Percentiles rank a stretch among this genome's conserved stretches.
Evolutionary conservation across 1,284 basidiomycete genomes (phyloP).

Genomic region (Puccinia horiana): DNA sequence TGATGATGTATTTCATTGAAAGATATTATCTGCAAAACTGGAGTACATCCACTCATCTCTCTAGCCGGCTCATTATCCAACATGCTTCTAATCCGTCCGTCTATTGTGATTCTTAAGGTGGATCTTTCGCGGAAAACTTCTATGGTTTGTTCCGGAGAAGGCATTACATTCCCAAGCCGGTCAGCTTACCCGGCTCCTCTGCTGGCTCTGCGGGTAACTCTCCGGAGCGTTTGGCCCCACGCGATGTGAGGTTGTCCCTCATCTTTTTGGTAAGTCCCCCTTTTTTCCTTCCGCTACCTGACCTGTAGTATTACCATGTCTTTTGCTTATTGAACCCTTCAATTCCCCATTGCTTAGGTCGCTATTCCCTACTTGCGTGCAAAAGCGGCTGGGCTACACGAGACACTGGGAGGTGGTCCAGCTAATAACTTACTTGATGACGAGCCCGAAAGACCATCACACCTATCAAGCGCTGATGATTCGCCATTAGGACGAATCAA

Average conservation of each 20-base stretch:
- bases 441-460: constrained; percentile 50
- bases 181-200: constrained; percentile 54
- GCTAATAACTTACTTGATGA: constrained; percentile 70
- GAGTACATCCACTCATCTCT: constrained; percentile 60
- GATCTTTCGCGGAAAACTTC: constrained; percentile 89
- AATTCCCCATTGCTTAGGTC: constrained; percentile 63
- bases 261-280: constrained; percentile 51
- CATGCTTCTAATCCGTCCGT: neutral
- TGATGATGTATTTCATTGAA: constrained; percentile 85
- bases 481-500: neutral
- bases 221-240: constrained; percentile 67
- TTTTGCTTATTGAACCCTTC: neutral
- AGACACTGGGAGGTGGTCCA: constrained; percentile 79
- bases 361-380: constrained; percentile 85
- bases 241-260: constrained; percentile 63
- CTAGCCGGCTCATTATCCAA: neutral
- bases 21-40: constrained; percentile 81
- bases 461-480: constrained; percentile 18
- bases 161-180: constrained; percentile 65
- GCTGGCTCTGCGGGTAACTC: constrained; percentile 52
- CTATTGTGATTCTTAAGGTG: constrained; percentile 63
- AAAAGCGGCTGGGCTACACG: constrained; percentile 85
- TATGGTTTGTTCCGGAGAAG: constrained; percentile 81
- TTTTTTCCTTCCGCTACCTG: neutral
- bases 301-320: neutral